Conservation (phyloP, 2,329 filamentous ascomycete species). For the Ceratocystis huliohia region DNA sequence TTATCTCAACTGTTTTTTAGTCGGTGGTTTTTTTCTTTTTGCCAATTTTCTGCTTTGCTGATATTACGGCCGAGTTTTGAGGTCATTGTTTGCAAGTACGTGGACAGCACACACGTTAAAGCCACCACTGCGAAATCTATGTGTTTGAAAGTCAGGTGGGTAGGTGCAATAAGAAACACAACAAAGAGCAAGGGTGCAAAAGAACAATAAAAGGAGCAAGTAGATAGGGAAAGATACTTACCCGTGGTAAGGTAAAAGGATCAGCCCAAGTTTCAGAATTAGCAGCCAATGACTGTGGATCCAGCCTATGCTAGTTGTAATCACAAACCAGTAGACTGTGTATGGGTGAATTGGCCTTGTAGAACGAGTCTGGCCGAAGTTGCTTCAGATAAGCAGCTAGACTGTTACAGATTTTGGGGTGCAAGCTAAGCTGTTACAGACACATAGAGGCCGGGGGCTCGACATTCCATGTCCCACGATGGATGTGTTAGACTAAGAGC, state of each 20-base stretch:
- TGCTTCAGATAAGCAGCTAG: conserved; percentile 1
- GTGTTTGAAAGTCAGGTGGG: conserved; percentile 3
- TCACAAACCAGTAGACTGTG: background rate
- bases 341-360: background rate
- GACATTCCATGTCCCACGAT: too few relatives aligned
- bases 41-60: background rate
- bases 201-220: background rate
- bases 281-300: background rate
- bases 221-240: background rate
- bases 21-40: background rate
- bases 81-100: background rate
- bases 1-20: background rate
- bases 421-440: background rate
- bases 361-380: background rate
- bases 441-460: too few relatives aligned
- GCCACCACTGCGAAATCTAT: too few relatives aligned
- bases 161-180: background rate
- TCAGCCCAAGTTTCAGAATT: background rate
- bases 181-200: background rate
- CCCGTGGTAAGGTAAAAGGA: background rate
- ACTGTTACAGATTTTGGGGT: background rate
- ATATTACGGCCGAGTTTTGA: background rate
- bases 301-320: background rate
- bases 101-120: background rate
- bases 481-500: too few relatives aligned